Evolutionary conservation across 176 grass and related monocot genomes (phyloP).

Genomic region (Aegilops longissima): DNA sequence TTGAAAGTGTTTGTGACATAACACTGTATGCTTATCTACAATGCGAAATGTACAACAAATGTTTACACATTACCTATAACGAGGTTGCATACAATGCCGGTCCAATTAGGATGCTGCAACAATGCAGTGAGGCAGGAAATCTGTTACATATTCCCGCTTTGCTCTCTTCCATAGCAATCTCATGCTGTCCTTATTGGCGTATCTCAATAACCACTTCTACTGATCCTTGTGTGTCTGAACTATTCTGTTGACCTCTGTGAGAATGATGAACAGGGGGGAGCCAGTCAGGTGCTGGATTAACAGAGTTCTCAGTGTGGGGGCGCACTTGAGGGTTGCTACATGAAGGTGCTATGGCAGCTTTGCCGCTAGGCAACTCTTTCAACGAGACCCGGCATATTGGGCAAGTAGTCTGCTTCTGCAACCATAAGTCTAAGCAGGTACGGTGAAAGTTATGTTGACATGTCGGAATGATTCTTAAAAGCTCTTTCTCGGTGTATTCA

Average conservation of each 20-base stretch:
- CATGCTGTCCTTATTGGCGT: not conserved
- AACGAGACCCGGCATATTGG: conserved; percentile 78
- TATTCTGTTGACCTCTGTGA: conserved; percentile 27
- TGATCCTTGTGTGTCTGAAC: conserved; percentile 18
- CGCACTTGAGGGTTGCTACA: conserved; percentile 23
- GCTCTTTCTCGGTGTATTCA: conserved; percentile 77
- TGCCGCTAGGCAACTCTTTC: conserved; percentile 43
- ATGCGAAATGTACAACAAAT: not conserved
- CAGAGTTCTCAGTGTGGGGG: conserved; percentile 21
- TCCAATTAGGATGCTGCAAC: not conserved
- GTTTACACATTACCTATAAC: not conserved
- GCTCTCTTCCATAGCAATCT: not conserved
- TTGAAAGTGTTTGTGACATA: not conserved
- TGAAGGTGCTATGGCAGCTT: conserved; percentile 28
- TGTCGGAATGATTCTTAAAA: conserved; percentile 64
- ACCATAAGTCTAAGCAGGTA: conserved; percentile 78
- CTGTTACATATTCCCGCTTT: not conserved
- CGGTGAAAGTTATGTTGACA: conserved; percentile 76
- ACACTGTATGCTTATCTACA: not conserved
- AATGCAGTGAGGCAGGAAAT: not conserved
- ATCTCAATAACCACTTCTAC: conserved; percentile 50
- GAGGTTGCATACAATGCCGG: not conserved
- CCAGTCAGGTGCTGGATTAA: conserved; percentile 28
- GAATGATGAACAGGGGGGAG: conserved; percentile 24
- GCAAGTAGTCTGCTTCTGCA: conserved; percentile 78